Base-by-base conservation (phyloP, 768 basidiomycete genomes). In the Mycena rebaudengoi region DNA sequence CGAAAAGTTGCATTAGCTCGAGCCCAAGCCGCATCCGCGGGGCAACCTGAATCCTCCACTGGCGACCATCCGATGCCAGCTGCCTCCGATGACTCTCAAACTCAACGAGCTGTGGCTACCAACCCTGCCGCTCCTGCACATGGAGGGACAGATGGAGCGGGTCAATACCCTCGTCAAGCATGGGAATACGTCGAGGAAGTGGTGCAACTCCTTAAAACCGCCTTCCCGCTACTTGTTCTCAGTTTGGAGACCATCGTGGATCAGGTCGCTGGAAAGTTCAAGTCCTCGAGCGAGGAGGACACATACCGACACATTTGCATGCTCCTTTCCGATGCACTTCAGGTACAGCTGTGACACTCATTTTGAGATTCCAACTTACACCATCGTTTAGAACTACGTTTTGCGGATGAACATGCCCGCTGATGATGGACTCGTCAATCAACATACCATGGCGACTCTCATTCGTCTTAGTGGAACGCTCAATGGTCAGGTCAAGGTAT, bases 201-300 rank as follows among this genome's bases (percentile, higher is more conserved):
- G 60, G 87, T 96, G 40, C 91, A 96, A 73, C 89, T 94, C 35
- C 83, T 99, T 70, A 99, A 99, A 80, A 98, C 97, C 0, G 91
- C 94, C 0, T 98, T 96, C 83, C 98, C 98, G 0, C 84, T 99
- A 7, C 85, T 99, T 33, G 94, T 97, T 29, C 82, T 99, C 21
- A 98, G 95, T 59, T 84, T 99, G 83, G 98, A 99, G 79, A 96
- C 95, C 16, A 92, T 98, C 85, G 92, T 96, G 5, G 98, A 99
- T 68, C 96, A 98, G 76, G 92, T 99, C 66, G 84, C 88, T 21
- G 86, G 89, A 61, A 87, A 95, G 52, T 97, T 98, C 80, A 97
- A 98, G 75, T 87, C 92, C 2, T 84, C 86, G 1, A 85, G 88
- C 2, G 98, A 99, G 62, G 98, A 99, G 77, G 96, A 98, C 67